Percentiles rank a stretch among this genome's conserved stretches.
phyloP scores from a whole-genome alignment of 805 yeast species.

The Metschnikowia colocasiae region DNA sequence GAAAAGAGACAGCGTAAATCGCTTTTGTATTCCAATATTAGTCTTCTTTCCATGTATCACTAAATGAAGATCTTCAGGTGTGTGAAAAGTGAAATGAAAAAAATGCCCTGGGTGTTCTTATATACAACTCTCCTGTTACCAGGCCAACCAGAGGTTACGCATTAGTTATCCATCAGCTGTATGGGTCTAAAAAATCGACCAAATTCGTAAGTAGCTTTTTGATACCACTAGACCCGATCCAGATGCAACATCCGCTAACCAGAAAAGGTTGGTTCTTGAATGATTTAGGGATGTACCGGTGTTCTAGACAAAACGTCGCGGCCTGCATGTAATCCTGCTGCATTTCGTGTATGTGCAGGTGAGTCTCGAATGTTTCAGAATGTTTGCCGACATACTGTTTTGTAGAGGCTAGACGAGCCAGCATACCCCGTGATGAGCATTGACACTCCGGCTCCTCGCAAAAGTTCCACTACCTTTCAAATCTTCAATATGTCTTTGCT shows the following conservation, averaged over 20 bases:
- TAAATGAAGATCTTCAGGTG: too few relatives aligned
- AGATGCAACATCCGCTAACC: too few relatives aligned
- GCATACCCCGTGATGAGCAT: too few relatives aligned
- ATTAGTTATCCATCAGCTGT: too few relatives aligned
- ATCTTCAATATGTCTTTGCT: neutral
- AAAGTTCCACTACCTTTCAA: neutral
- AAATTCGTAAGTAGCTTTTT: too few relatives aligned
- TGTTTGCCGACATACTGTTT: neutral
- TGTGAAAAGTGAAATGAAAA: neutral
- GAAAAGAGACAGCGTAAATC: neutral
- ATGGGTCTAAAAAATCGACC: too few relatives aligned
- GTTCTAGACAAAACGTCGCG: neutral
- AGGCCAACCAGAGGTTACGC: too few relatives aligned
- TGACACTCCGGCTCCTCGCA: neutral
- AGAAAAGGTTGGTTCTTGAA: neutral
- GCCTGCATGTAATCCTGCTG: neutral
- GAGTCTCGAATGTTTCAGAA: slow-evolving; percentile 1
- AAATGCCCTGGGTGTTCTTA: neutral
- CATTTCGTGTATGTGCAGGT: neutral
- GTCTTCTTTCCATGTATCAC: too few relatives aligned
- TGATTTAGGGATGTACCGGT: neutral
- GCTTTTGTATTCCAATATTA: neutral
- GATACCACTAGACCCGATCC: neutral
- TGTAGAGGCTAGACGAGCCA: neutral
- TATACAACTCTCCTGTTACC: neutral